Percentiles rank a stretch among this genome's conserved stretches.
These are phyloP conservation scores for Scedosporium apiospermum DNA, from an alignment of 2,329 filamentous ascomycete genomes.

Conservation along the genomic window DNA sequence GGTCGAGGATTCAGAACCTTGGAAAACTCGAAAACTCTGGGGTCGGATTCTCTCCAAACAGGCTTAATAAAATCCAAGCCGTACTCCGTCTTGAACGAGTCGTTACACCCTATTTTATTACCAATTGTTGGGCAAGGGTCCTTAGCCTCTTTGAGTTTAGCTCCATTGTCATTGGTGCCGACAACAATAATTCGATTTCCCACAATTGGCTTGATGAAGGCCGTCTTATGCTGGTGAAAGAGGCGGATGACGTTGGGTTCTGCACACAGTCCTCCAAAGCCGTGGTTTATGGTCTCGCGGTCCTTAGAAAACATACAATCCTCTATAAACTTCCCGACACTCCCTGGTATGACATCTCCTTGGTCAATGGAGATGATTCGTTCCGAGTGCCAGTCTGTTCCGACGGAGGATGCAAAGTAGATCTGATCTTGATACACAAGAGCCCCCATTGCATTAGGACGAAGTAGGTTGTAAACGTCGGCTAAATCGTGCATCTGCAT, in stretches of 20 bases:
- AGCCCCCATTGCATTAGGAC: neutral
- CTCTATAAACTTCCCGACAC: neutral
- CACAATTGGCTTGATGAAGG: neutral
- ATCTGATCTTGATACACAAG: neutral
- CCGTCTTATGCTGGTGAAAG: neutral
- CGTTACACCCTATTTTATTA: too few relatives aligned
- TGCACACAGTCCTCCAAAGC: neutral
- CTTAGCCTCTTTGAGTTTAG: too few relatives aligned
- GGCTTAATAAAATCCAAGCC: too few relatives aligned
- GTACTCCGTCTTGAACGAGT: too few relatives aligned
- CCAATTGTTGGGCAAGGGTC: too few relatives aligned
- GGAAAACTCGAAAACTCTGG: too few relatives aligned
- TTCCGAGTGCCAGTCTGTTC: neutral
- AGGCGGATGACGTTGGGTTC: neutral
- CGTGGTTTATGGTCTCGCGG: neutral
- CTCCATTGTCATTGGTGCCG: neutral
- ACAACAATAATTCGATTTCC: neutral
- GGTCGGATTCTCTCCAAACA: too few relatives aligned
- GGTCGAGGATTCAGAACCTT: too few relatives aligned
- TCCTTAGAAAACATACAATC: neutral
- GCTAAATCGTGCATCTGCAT: neutral
- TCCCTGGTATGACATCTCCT: neutral
- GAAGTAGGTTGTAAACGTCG: neutral
- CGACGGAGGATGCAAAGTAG: neutral
- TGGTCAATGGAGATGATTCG: neutral